Conservation (phyloP, 371 early-diverging fungal genomes). For the Mucor irregularis region DNA sequence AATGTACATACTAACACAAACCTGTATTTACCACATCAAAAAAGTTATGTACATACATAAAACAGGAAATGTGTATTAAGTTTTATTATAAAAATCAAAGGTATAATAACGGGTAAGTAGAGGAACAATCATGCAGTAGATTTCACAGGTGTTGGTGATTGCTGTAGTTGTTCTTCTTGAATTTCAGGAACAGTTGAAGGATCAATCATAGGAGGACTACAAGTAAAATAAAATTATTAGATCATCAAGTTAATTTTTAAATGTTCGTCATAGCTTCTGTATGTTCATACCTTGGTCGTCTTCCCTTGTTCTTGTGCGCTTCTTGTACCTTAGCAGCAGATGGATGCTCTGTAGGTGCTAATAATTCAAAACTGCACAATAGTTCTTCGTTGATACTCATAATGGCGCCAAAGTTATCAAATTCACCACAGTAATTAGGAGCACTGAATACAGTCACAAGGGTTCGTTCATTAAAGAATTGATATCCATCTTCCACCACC, state of each 20-base stretch:
- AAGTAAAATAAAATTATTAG: neutral
- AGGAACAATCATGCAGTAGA: neutral
- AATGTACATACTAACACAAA: no score
- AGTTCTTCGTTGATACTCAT: slow-evolving; percentile 96
- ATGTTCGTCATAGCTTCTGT: neutral
- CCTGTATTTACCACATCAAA: no score
- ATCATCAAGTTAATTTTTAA: neutral
- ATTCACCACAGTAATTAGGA: slow-evolving; percentile 99
- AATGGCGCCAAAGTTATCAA: slow-evolving; percentile 96
- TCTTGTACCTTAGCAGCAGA: slow-evolving; percentile 23
- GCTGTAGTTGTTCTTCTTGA: slow-evolving; percentile 1
- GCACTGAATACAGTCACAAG: slow-evolving; percentile 99
- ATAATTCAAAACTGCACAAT: slow-evolving; percentile 84
- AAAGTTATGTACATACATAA: no score
- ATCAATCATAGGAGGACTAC: slow-evolving; percentile 29
- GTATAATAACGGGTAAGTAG: neutral
- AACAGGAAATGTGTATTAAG: no score
- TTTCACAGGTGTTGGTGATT: neutral
- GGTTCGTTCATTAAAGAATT: slow-evolving; percentile 95
- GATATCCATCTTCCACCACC: slow-evolving; percentile 99
- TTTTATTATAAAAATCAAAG: no score
- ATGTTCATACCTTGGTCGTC: slow-evolving; percentile 33
- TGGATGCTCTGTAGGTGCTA: slow-evolving; percentile 49
- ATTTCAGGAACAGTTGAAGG: slow-evolving; percentile 17
- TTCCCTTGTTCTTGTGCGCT: slow-evolving; percentile 29